Conservation (phyloP, 805 yeast species). For the Saccharomyces jurei region DNA sequence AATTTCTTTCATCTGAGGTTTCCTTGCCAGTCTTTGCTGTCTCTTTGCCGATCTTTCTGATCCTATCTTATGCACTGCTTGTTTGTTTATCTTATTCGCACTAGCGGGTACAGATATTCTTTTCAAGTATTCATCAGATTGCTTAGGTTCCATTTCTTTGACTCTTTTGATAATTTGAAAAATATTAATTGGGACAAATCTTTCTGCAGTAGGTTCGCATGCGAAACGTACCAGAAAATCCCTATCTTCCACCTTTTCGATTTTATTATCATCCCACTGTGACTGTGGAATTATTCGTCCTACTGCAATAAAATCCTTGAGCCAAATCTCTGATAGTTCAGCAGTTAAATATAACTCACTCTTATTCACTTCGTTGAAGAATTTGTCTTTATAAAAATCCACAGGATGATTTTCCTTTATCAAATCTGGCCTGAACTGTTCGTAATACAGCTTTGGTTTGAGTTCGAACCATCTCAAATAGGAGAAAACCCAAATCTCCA, state of each 20-base stretch:
- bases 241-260: slow-evolving; percentile 31
- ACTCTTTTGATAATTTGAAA: slow-evolving; percentile 15
- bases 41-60: background rate
- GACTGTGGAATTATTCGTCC: slow-evolving; percentile 38
- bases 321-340: slow-evolving; percentile 36
- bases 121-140: slow-evolving; percentile 23
- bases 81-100: slow-evolving; percentile 3
- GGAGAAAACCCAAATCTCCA: slow-evolving; percentile 43
- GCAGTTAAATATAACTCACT: slow-evolving; percentile 53
- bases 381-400: slow-evolving; percentile 12
- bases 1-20: background rate
- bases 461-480: slow-evolving; percentile 40
- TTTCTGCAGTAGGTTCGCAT: slow-evolving; percentile 29
- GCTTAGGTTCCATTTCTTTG: slow-evolving; percentile 17
- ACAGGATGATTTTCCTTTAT: slow-evolving; percentile 12
- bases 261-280: slow-evolving; percentile 29
- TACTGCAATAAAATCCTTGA: slow-evolving; percentile 36
- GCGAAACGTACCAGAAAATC: slow-evolving; percentile 29
- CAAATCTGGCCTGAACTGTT: slow-evolving; percentile 15
- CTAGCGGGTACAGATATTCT: slow-evolving; percentile 14
- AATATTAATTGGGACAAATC: slow-evolving; percentile 18
- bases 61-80: background rate
- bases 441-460: slow-evolving; percentile 24
- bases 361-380: slow-evolving; percentile 17
- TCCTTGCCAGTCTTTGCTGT: background rate